Evolutionary conservation across 2,329 filamentous ascomycete species (phyloP).

Genomic region (Diaporthe citrichinensis): DNA sequence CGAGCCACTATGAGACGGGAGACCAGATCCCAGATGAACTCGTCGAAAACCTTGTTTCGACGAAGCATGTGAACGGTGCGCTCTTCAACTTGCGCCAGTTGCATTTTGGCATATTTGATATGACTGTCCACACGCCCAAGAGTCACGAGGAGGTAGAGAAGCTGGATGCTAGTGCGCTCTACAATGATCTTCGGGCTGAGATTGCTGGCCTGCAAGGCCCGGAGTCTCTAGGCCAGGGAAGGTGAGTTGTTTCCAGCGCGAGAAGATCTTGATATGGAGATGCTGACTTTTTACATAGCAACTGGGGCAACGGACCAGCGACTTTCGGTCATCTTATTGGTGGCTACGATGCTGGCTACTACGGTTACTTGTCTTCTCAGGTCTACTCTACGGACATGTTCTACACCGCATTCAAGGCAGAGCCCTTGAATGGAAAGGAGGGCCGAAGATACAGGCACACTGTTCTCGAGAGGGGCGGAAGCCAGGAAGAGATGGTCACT

Average conservation of each 20-base stretch:
- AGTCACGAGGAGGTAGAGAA: conserved; percentile 78
- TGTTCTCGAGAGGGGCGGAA: conserved; percentile 83
- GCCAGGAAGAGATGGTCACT: conserved; percentile 85
- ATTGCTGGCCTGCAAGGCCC: conserved; percentile 83
- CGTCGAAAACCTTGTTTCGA: conserved; percentile 80
- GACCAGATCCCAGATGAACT: conserved; percentile 82
- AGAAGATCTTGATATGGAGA: neutral
- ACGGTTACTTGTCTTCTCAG: conserved; percentile 80
- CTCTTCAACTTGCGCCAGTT: conserved; percentile 84
- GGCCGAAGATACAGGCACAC: conserved; percentile 83
- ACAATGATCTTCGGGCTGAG: conserved; percentile 80
- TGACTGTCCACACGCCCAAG: conserved; percentile 81
- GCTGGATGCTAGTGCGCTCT: conserved; percentile 75
- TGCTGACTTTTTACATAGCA: conserved; percentile 56
- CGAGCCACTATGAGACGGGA: conserved; percentile 79
- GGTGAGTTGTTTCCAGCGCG: conserved; percentile 56
- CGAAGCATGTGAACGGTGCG: conserved; percentile 85
- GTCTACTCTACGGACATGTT: conserved; percentile 93
- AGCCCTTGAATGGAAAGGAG: conserved; percentile 83
- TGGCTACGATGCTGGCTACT: conserved; percentile 89
- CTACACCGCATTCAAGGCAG: conserved; percentile 80
- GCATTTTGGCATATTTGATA: conserved; percentile 87
- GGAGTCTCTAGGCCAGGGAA: conserved; percentile 71
- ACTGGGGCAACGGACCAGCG: conserved; percentile 83
- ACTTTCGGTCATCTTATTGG: conserved; percentile 88